These are phyloP conservation scores for Moesziomyces aphidis DNA, from an alignment of 1,284 basidiomycete genomes.

Conservation along the genomic window DNA sequence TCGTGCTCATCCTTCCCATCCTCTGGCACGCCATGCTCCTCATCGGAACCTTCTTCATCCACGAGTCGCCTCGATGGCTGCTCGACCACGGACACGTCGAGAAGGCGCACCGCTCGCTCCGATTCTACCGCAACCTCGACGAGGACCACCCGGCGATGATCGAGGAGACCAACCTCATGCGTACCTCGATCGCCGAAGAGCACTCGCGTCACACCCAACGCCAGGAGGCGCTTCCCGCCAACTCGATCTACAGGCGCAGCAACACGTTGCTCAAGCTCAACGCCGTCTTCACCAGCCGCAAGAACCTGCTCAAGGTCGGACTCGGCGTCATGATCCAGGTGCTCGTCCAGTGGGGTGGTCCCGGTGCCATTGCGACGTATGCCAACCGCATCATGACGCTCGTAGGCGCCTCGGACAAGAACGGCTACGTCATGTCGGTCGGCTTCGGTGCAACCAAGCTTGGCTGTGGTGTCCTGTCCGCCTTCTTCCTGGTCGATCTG, in stretches of 20 bases:
- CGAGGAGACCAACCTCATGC: conserved; percentile 28
- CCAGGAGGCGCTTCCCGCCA: conserved; percentile 3
- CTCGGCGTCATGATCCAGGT: conserved; percentile 29
- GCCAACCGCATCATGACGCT: conserved; percentile 37
- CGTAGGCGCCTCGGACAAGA: conserved; percentile 19
- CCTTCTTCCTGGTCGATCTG: conserved; percentile 30
- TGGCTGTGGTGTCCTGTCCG: conserved; percentile 21
- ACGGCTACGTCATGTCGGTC: conserved; percentile 33
- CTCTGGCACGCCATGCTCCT: conserved; percentile 59
- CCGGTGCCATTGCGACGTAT: conserved; percentile 31
- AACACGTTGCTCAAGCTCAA: conserved; percentile 15
- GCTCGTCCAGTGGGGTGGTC: conserved; percentile 27
- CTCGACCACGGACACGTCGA: conserved; percentile 77
- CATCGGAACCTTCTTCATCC: conserved; percentile 71
- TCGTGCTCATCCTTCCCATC: conserved; percentile 20
- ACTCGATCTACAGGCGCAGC: conserved; percentile 9
- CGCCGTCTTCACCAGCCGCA: conserved; percentile 10
- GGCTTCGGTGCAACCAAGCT: conserved; percentile 38
- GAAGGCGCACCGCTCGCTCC: conserved; percentile 74
- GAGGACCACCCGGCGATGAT: conserved; percentile 16
- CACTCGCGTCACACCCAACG: conserved; percentile 7
- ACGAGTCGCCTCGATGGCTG: conserved; percentile 83
- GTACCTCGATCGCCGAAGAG: conserved; percentile 21
- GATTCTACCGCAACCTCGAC: conserved; percentile 26
- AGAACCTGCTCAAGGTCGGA: conserved; percentile 29